phyloP scores from a whole-genome alignment of 805 yeast genomes.

The Cyberlindnera galapagoensis region DNA sequence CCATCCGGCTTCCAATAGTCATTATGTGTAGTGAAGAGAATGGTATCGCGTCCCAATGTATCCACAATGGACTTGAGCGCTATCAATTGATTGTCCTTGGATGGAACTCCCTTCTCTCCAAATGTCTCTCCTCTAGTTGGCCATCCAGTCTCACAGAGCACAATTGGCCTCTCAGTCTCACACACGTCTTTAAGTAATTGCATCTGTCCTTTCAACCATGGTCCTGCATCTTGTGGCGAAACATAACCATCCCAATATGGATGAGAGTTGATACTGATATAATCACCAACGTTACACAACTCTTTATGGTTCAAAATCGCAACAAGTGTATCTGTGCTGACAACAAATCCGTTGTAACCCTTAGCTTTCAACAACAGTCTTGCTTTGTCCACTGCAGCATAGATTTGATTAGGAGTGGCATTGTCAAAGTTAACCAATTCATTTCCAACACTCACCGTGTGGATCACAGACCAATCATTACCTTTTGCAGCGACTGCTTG shows the following conservation, averaged over 20 bases:
- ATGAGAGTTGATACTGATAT: conserved; percentile 59
- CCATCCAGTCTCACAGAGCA: conserved; percentile 63
- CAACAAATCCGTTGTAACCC: conserved; percentile 47
- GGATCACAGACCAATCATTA: conserved; percentile 52
- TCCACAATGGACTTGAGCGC: conserved; percentile 47
- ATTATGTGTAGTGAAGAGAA: conserved; percentile 55
- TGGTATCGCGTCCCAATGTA: conserved; percentile 39
- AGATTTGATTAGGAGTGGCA: conserved; percentile 39
- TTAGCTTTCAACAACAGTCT: conserved; percentile 37
- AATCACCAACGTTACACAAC: conserved; percentile 52
- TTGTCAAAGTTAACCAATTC: conserved; percentile 53
- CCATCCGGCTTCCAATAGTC: conserved; percentile 60
- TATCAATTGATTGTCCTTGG: conserved; percentile 41
- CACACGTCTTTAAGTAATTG: conserved; percentile 36
- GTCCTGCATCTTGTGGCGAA: conserved; percentile 44
- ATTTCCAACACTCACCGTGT: conserved; percentile 57
- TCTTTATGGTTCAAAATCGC: conserved; percentile 45
- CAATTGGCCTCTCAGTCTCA: conserved; percentile 30
- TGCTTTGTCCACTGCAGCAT: conserved; percentile 40
- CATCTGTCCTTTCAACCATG: conserved; percentile 46
- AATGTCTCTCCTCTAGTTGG: conserved; percentile 51
- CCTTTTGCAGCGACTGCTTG: conserved; percentile 38
- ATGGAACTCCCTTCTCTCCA: conserved; percentile 48
- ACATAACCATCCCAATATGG: conserved; percentile 58
- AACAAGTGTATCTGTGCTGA: conserved; percentile 57